Evolutionary conservation across 805 yeast species (phyloP), one percentile per base, ranked within the genome.

Genomic region (Grigorovia yakushimaensis): DNA sequence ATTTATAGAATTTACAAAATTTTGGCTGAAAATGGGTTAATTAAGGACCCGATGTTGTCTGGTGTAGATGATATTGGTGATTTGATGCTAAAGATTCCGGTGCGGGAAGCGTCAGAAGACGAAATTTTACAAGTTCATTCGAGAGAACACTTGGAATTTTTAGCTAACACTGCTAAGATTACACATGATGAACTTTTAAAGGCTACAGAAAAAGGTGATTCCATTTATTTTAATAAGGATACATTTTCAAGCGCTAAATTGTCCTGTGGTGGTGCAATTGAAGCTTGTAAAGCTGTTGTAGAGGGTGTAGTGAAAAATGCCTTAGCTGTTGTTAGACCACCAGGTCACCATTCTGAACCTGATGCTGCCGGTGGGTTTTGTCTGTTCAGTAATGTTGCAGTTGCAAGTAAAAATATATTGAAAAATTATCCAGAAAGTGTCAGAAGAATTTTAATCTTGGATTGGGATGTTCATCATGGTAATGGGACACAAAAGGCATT

Each of bases 401-500:
- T 93, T 18, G 98, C 98, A 2, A 95, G 97, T 17, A 84, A 84
- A 59, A 80, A 82, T 49, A 83, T 89, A 52, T 68, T 93, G 48
- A 81, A 81, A 54, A 73, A 77, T 48, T 91, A 88, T 64, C 96
- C 97, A 0, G 97, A 91, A 58, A 77, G 87, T 22, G 95, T 91
- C 6, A 73, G 95, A 52, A 77, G 77, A 55, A 86, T 93, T 38
- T 78, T 88, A 48, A 81, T 93, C 49, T 60, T 89, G 20, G 99
- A 93, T 65, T 93, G 99, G 99, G 99, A 93, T 66, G 88, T 93
- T 43, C 99, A 93, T 66, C 99, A 93, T 65, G 99, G 99, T 22
- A 93, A 93, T 65, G 99, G 99, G 38, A 93, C 99, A 1, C 98
- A 93, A 65, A 83, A 84, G 62, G 88, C 95, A 2, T 93, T 93